A percentile compares a stretch with the other conserved stretches of the same genome.
Conservation (phyloP, 2,329 filamentous ascomycete genomes). For the Colletotrichum sp. region DNA sequence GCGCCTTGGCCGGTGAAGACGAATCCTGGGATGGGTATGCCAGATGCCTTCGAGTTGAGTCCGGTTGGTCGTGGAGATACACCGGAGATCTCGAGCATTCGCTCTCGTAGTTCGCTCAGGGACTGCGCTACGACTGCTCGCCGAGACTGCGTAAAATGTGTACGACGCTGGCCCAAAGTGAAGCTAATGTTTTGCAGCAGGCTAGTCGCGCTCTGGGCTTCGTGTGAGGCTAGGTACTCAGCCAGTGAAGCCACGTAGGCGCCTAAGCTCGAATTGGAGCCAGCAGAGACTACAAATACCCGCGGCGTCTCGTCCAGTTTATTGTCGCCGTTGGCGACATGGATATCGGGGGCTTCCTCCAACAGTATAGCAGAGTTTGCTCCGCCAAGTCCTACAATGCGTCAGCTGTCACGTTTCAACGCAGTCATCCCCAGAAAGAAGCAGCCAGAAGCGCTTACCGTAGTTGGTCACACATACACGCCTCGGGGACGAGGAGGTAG, state of each 20-base stretch:
- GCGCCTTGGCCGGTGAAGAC: slow-evolving; percentile 40
- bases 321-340: background rate
- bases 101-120: slow-evolving; percentile 1
- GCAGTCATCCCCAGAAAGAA: background rate
- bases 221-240: slow-evolving; percentile 21
- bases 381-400: slow-evolving; percentile 24
- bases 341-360: background rate
- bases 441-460: background rate
- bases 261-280: slow-evolving; percentile 22
- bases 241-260: slow-evolving; percentile 26
- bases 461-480: slow-evolving; percentile 29
- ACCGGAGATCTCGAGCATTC: slow-evolving; percentile 1
- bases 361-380: slow-evolving; percentile 26
- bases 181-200: slow-evolving; percentile 26
- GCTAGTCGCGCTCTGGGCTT: background rate
- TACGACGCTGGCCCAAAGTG: slow-evolving; percentile 32
- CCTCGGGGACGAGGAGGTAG: slow-evolving; percentile 8
- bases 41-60: background rate
- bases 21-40: slow-evolving; percentile 10
- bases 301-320: background rate
- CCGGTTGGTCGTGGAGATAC: background rate
- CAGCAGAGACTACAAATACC: slow-evolving; percentile 14
- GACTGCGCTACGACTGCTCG: slow-evolving; percentile 5
- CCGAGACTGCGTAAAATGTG: slow-evolving; percentile 24
- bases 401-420: background rate